A percentile compares a stretch with the other conserved stretches of the same genome.
These are phyloP conservation scores for Castanopsis chinensis DNA, from an alignment of 306 rosid genomes.

Conservation along the genomic window DNA sequence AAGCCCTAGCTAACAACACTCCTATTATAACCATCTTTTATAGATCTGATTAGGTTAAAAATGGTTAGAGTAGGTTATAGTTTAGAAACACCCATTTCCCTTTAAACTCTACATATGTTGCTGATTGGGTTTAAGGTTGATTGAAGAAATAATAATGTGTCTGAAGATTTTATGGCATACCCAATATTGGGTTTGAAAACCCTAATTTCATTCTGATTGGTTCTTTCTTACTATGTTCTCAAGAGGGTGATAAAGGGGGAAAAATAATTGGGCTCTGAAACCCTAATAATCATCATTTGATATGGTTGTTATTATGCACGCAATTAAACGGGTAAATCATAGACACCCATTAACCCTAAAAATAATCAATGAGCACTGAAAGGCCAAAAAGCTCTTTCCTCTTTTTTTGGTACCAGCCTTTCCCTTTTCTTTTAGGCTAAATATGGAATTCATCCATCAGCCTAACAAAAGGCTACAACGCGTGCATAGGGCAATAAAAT, in stretches of 20 bases:
- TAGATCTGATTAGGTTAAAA: constrained; percentile 10
- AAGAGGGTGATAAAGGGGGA: too few species aligned
- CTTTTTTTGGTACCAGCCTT: too few species aligned
- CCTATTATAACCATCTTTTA: not conserved
- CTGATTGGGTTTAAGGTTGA: too few species aligned
- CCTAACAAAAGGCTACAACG: too few species aligned
- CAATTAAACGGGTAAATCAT: not conserved
- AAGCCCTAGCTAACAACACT: not conserved
- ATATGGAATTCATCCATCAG: too few species aligned
- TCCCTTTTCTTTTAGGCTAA: too few species aligned
- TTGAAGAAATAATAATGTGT: too few species aligned
- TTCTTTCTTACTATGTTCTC: not conserved
- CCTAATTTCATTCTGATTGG: constrained; percentile 9
- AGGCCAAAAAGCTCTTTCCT: too few species aligned
- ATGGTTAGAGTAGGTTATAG: constrained; percentile 5
- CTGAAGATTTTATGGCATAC: too few species aligned
- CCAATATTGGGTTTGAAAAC: not conserved
- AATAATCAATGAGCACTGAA: too few species aligned
- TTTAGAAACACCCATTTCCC: constrained; percentile 12
- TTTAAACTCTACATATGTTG: not conserved
- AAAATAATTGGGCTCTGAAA: constrained; percentile 1
- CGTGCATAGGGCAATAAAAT: too few species aligned
- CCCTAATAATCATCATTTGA: constrained; percentile 15
- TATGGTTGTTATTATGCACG: not conserved
- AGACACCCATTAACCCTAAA: not conserved